Conservation (phyloP, 164 flowering plant genomes). For the Tinospora cordifolia region DNA sequence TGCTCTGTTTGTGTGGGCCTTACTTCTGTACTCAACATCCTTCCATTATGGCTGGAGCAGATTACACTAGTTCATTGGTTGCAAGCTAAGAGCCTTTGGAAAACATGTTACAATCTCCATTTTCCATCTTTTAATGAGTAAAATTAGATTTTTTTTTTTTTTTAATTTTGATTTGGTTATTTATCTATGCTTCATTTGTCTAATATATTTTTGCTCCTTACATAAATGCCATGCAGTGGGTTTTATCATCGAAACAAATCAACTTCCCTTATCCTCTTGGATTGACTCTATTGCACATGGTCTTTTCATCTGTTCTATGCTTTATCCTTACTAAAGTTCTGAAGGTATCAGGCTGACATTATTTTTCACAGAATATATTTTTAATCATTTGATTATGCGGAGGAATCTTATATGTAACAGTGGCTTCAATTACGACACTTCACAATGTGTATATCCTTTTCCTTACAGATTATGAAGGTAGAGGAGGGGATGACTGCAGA, state of each 20-base stretch:
- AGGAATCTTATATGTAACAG: not conserved
- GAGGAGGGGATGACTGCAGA: slow-evolving; percentile 93
- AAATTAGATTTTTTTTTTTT: not conserved
- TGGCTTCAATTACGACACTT: slow-evolving; percentile 2
- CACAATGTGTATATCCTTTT: slow-evolving; percentile 6
- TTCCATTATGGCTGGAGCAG: no score
- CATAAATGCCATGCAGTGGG: slow-evolving; percentile 77
- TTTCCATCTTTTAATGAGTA: not conserved
- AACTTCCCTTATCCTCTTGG: slow-evolving; percentile 98
- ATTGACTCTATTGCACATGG: slow-evolving; percentile 91
- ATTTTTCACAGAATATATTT: not conserved
- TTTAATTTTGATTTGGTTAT: not conserved
- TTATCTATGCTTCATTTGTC: slow-evolving; percentile 8
- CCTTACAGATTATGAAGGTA: slow-evolving; percentile 64
- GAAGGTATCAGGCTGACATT: slow-evolving; percentile 47
- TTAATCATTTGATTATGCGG: not conserved
- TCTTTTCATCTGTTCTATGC: slow-evolving; percentile 90
- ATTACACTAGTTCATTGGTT: no score
- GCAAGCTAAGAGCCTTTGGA: no score
- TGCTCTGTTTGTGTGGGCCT: no score
- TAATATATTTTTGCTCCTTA: slow-evolving; percentile 12
- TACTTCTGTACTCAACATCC: no score
- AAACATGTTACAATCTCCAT: not conserved
- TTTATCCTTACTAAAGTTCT: slow-evolving; percentile 68
- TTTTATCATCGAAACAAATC: slow-evolving; percentile 89